A percentile compares a stretch with the other conserved stretches of the same genome.
These are phyloP conservation scores for Pelargonium cotyledonis DNA, from an alignment of 441 rosid genomes.

Conservation along the genomic window DNA sequence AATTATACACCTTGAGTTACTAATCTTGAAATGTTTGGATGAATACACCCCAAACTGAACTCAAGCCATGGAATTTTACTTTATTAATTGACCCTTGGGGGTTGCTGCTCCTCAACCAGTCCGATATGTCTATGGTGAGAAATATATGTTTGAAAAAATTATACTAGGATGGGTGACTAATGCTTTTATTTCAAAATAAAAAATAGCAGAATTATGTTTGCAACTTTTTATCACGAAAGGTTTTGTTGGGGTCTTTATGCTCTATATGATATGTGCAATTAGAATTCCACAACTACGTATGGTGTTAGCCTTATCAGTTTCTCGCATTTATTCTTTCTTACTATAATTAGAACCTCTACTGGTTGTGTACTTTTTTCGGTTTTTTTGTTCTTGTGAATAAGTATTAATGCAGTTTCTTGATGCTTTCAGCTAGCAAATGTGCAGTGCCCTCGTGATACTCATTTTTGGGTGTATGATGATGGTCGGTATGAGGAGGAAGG, in stretches of 20 bases:
- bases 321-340: not conserved
- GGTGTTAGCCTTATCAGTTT: not conserved
- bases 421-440: slow-evolving; percentile 77
- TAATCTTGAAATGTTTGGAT: not conserved
- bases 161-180: not conserved
- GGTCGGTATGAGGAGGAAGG: slow-evolving; percentile 99
- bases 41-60: not conserved
- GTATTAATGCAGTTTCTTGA: slow-evolving; percentile 11
- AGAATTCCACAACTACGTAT: not conserved
- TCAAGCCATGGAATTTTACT: not conserved
- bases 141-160: not conserved
- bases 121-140: not conserved
- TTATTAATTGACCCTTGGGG: not conserved
- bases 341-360: not conserved
- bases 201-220: not conserved
- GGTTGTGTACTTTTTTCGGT: not conserved
- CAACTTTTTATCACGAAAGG: not conserved
- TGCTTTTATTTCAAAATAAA: not conserved
- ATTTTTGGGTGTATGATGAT: slow-evolving; percentile 98
- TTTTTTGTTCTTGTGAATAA: not conserved
- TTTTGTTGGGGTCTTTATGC: not conserved
- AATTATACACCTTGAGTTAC: not conserved
- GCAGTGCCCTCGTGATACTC: slow-evolving; percentile 97
- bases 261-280: not conserved
- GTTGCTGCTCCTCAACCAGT: not conserved